Evolutionary conservation across 2,329 filamentous ascomycete genomes (phyloP).

Genomic region (Fusarium pseudonygamai): DNA sequence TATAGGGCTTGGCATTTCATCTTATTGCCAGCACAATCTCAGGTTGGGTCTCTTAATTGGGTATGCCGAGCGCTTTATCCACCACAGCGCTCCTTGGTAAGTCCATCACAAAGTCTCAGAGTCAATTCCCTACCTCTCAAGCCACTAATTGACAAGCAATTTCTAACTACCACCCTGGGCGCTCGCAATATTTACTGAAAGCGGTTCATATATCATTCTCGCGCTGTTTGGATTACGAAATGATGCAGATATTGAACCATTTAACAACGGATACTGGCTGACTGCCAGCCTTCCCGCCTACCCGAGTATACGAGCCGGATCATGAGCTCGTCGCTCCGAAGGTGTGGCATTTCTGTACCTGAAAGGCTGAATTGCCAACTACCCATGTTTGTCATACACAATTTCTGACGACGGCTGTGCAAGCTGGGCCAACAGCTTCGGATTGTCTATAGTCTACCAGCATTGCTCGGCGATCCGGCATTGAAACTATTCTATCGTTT

Average conservation of each 20-base stretch:
- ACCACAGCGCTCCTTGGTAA: background rate
- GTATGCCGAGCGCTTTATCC: conserved; percentile 1
- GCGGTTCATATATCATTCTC: conserved; percentile 7
- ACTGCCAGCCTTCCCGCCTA: background rate
- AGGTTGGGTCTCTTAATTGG: conserved; percentile 5
- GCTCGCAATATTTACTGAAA: background rate
- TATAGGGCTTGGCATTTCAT: conserved; percentile 6
- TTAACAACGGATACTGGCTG: background rate
- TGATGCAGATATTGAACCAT: background rate
- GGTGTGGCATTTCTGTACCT: background rate
- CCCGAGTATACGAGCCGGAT: conserved; percentile 1
- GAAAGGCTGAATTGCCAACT: background rate
- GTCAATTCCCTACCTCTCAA: background rate
- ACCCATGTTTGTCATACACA: background rate
- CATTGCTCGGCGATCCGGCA: conserved; percentile 13
- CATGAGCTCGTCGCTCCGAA: background rate
- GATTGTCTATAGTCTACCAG: background rate
- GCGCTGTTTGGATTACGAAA: background rate
- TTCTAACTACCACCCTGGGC: background rate
- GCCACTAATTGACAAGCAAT: background rate
- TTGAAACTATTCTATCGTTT: background rate
- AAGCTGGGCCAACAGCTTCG: background rate
- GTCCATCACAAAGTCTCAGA: background rate
- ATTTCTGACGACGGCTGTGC: background rate
- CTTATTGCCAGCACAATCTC: conserved; percentile 6